phyloP scores from a whole-genome alignment of 805 yeast genomes.

The Starmera amethionina region DNA sequence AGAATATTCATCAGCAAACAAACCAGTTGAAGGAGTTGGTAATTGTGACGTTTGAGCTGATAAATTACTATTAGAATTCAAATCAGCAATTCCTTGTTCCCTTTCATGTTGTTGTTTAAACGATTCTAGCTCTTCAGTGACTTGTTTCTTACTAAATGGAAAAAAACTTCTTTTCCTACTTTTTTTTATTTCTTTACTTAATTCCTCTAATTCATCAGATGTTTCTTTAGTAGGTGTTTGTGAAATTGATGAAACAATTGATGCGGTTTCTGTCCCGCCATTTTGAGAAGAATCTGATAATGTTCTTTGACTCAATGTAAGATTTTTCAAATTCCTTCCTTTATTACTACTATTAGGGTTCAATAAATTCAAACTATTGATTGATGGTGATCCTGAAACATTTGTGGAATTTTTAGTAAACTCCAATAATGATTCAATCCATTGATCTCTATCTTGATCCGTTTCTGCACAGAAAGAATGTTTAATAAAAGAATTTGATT shows the following conservation, averaged over 20 bases:
- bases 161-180: conserved; percentile 49
- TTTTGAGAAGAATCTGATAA: too few species aligned
- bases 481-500: conserved; percentile 26
- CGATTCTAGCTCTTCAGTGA: conserved; percentile 8
- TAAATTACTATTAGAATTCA: conserved; percentile 1
- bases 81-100: conserved; percentile 17
- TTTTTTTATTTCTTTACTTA: conserved; percentile 31
- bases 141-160: conserved; percentile 36
- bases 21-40: background rate
- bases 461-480: conserved; percentile 75
- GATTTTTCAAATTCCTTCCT: too few species aligned
- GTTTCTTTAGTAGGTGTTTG: conserved; percentile 6
- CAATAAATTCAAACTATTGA: too few species aligned
- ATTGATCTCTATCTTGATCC: conserved; percentile 61
- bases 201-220: conserved; percentile 11
- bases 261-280: background rate
- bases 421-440: conserved; percentile 45
- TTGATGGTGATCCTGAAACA: background rate
- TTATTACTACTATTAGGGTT: too few species aligned
- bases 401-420: conserved; percentile 12
- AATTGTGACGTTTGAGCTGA: conserved; percentile 2
- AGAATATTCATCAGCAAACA: conserved; percentile 2
- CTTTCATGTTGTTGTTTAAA: conserved; percentile 28
- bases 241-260: background rate
- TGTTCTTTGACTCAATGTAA: too few species aligned